phyloP scores from a whole-genome alignment of 306 rosid species.

The Quercus mongolica region DNA sequence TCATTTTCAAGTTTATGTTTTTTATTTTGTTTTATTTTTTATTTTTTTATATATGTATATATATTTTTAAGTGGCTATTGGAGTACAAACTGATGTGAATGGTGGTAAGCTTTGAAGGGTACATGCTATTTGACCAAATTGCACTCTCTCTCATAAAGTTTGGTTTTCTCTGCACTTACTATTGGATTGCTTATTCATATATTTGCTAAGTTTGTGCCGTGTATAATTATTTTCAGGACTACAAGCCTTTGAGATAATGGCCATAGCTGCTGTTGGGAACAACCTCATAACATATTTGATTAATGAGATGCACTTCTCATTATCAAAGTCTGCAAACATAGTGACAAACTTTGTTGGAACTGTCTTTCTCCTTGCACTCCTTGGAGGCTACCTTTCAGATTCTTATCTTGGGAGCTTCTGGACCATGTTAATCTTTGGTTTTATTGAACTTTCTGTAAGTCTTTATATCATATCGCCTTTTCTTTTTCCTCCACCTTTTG shows the following conservation, averaged over 20 bases:
- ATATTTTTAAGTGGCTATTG: no score
- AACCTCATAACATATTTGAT: conserved; percentile 90
- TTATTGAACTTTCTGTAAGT: conserved; percentile 84
- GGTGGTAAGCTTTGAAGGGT: background rate
- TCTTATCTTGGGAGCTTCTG: conserved; percentile 94
- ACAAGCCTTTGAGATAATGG: conserved; percentile 95
- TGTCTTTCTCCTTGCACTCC: conserved; percentile 80
- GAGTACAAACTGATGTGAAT: no score
- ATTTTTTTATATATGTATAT: no score
- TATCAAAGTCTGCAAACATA: conserved; percentile 75
- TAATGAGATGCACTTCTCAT: conserved; percentile 87
- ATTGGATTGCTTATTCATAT: background rate
- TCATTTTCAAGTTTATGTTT: no score
- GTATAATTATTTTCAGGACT: conserved; percentile 47
- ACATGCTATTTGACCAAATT: background rate
- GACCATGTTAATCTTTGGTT: conserved; percentile 93
- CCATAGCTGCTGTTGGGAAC: conserved; percentile 98
- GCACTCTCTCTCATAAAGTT: background rate
- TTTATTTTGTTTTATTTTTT: no score
- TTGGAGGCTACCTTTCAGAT: conserved; percentile 91
- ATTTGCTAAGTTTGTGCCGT: no score
- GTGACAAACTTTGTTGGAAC: conserved; percentile 98
- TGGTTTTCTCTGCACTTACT: background rate
- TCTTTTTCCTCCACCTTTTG: background rate
- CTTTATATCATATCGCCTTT: background rate